Evolutionary conservation across 495 filamentous ascomycete species (phyloP).

Genomic region (Penicillium bovifimosum): DNA sequence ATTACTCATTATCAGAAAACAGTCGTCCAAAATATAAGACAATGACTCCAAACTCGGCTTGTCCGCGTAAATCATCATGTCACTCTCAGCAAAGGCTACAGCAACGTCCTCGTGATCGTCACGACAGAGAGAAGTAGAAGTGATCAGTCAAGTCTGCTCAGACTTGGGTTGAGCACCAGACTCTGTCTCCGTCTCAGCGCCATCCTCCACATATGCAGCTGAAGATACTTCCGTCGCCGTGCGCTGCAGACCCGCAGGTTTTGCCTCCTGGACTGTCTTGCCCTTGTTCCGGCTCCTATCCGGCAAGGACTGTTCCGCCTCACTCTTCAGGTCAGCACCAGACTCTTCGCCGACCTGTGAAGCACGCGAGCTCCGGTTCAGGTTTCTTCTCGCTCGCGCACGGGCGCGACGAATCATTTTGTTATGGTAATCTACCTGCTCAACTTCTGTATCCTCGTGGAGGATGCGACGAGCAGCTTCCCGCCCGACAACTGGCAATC

Average conservation of each 20-base stretch:
- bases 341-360: conserved; percentile 23
- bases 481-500: conserved; percentile 63
- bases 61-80: neutral
- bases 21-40: neutral
- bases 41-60: neutral
- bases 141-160: conserved; percentile 3
- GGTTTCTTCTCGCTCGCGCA: conserved; percentile 15
- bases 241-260: neutral
- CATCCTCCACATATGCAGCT: conserved; percentile 14
- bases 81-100: neutral
- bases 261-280: conserved; percentile 17
- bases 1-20: conserved; percentile 1
- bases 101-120: neutral
- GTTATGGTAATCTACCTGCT: conserved; percentile 39
- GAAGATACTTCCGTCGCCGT: conserved; percentile 5
- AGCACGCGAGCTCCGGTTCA: conserved; percentile 2
- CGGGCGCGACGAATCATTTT: conserved; percentile 32
- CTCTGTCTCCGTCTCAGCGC: neutral
- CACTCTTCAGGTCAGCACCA: conserved; percentile 22
- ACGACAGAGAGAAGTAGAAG: neutral
- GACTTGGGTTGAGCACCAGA: neutral
- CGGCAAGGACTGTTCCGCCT: conserved; percentile 13
- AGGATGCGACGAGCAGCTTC: conserved; percentile 63
- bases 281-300: conserved; percentile 18
- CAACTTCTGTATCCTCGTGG: conserved; percentile 48